Percentiles rank a stretch among this genome's conserved stretches.
These are phyloP conservation scores for Chlorella sp. DNA, from an alignment of 139 green algal species.

Conservation along the genomic window DNA sequence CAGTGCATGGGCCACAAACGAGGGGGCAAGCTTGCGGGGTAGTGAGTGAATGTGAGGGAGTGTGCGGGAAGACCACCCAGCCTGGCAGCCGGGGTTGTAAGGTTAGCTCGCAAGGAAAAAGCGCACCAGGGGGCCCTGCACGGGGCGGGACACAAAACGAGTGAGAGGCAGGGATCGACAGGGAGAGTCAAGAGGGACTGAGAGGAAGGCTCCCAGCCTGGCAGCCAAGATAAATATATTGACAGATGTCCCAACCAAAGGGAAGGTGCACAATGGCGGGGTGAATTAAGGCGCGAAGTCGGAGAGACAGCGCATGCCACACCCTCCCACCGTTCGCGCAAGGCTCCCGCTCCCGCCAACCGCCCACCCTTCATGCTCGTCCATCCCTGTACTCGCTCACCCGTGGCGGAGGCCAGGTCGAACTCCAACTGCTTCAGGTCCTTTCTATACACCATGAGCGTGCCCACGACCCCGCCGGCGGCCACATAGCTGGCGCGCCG, in stretches of 20 bases:
- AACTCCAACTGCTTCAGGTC: constrained; percentile 62
- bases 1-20: too few relatives aligned
- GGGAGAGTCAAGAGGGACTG: not conserved
- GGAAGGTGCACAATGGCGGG: too few relatives aligned
- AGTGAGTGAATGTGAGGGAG: too few relatives aligned
- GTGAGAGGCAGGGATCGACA: not conserved
- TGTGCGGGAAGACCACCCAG: too few relatives aligned
- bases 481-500: constrained; percentile 32
- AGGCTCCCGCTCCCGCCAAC: not conserved
- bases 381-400: not conserved
- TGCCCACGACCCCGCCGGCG: constrained; percentile 27
- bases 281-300: constrained; percentile 34
- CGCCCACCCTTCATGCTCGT: not conserved
- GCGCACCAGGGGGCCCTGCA: constrained; percentile 56
- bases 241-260: not conserved
- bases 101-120: too few relatives aligned
- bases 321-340: too few relatives aligned
- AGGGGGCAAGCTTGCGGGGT: too few relatives aligned
- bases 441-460: constrained; percentile 45
- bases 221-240: not conserved
- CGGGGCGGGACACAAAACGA: not conserved
- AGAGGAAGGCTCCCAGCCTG: too few relatives aligned
- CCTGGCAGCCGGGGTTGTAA: too few relatives aligned
- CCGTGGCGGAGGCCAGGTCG: constrained; percentile 41
- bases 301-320: too few relatives aligned